phyloP scores from a whole-genome alignment of 1,139 yeast genomes.

The Petasospora rhodanensis region DNA sequence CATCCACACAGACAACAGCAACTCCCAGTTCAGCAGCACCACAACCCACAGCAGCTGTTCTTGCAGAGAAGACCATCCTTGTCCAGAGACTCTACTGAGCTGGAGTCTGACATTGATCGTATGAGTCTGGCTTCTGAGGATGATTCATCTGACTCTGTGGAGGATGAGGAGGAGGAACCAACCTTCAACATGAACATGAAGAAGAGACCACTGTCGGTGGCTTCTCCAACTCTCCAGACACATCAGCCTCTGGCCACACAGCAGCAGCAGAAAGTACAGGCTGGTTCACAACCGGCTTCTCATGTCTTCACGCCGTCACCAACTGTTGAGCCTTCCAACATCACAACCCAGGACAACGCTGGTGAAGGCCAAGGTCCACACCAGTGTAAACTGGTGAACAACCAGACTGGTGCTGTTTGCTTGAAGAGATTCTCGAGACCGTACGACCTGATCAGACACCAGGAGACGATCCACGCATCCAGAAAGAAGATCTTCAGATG shows the following conservation, averaged over 20 bases:
- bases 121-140: slow-evolving; percentile 24
- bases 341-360: too few relatives aligned
- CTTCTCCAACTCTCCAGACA: slow-evolving; percentile 1
- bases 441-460: slow-evolving; percentile 90
- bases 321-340: too few relatives aligned
- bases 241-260: not conserved
- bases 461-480: slow-evolving; percentile 91
- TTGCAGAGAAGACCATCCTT: slow-evolving; percentile 4
- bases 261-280: not conserved
- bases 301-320: too few relatives aligned
- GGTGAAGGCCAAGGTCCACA: slow-evolving; percentile 35
- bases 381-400: slow-evolving; percentile 55
- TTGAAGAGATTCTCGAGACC: slow-evolving; percentile 86
- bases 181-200: slow-evolving; percentile 2
- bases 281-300: too few relatives aligned
- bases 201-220: slow-evolving; percentile 1
- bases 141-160: slow-evolving; percentile 21
- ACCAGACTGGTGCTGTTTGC: slow-evolving; percentile 61
- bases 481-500: slow-evolving; percentile 85
- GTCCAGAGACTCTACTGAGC: slow-evolving; percentile 14
- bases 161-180: slow-evolving; percentile 20
- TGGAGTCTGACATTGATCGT: slow-evolving; percentile 23
- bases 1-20: slow-evolving; percentile 7
- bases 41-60: slow-evolving; percentile 3
- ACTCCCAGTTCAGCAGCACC: slow-evolving; percentile 3